These are phyloP conservation scores for Ogataea dorogensis DNA, from an alignment of 805 yeast genomes.

Conservation along the genomic window DNA sequence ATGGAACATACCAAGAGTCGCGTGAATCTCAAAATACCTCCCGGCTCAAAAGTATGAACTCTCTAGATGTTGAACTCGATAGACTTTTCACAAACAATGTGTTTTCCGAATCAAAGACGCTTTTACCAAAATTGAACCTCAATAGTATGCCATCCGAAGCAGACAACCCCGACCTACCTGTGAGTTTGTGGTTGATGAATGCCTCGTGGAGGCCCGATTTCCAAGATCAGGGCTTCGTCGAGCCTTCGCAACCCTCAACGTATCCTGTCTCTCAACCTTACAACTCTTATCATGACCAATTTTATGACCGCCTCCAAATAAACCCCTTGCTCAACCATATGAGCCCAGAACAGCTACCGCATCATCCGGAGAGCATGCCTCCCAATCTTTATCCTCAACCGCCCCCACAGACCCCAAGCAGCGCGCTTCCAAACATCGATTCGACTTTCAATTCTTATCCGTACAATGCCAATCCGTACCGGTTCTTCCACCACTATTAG, in stretches of 20 bases:
- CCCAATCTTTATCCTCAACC: slow-evolving; percentile 1
- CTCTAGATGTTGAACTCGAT: slow-evolving; percentile 22
- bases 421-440: slow-evolving; percentile 13
- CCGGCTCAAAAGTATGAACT: slow-evolving; percentile 14
- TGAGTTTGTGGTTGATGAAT: slow-evolving; percentile 21
- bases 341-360: slow-evolving; percentile 11
- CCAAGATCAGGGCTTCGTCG: not conserved
- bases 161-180: slow-evolving; percentile 14
- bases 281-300: slow-evolving; percentile 1
- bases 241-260: slow-evolving; percentile 1
- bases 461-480: slow-evolving; percentile 13
- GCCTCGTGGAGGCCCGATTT: slow-evolving; percentile 22
- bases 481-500: slow-evolving; percentile 13
- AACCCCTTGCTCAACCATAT: too few species aligned
- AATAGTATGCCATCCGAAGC: slow-evolving; percentile 4
- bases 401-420: slow-evolving; percentile 1
- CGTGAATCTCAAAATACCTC: slow-evolving; percentile 3
- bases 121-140: slow-evolving; percentile 21
- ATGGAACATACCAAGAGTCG: slow-evolving; percentile 2
- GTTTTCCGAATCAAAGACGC: slow-evolving; percentile 21
- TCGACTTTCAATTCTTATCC: slow-evolving; percentile 12
- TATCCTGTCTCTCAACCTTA: too few species aligned
- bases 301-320: slow-evolving; percentile 6
- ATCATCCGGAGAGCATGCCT: slow-evolving; percentile 5
- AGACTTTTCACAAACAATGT: slow-evolving; percentile 28